Conservation (phyloP, 2,329 filamentous ascomycete species). For the Waltergamsia citrina region DNA sequence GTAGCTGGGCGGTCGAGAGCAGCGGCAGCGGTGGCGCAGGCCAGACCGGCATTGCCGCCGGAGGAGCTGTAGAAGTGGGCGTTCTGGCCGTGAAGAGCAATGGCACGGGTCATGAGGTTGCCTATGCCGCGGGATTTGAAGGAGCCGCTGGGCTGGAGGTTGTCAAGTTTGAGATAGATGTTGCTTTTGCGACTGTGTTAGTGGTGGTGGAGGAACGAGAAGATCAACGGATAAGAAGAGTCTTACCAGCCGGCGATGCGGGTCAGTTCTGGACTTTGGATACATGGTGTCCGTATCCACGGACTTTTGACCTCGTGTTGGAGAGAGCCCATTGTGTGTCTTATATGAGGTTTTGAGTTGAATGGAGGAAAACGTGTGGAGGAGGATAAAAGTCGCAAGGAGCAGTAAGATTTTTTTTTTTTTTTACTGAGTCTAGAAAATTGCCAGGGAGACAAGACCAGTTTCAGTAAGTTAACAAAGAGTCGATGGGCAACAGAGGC, state of each 20-base stretch:
- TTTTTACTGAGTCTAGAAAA: too few species aligned
- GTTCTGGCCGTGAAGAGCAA: slow-evolving; percentile 17
- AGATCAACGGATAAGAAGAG: too few species aligned
- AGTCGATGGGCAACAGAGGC: too few species aligned
- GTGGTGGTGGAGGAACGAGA: background rate
- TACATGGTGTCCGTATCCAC: slow-evolving; percentile 64
- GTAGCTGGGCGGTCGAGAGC: slow-evolving; percentile 58
- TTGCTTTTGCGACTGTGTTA: slow-evolving; percentile 39
- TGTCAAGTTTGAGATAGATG: slow-evolving; percentile 79
- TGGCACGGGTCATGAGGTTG: slow-evolving; percentile 47
- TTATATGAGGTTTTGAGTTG: background rate
- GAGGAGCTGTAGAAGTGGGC: slow-evolving; percentile 72
- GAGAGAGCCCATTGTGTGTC: slow-evolving; percentile 28
- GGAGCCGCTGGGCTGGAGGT: slow-evolving; percentile 73
- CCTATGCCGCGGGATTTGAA: slow-evolving; percentile 80
- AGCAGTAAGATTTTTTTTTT: too few species aligned
- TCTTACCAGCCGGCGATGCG: slow-evolving; percentile 62
- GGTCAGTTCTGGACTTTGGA: slow-evolving; percentile 58
- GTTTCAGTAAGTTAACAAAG: too few species aligned
- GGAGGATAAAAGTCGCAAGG: too few species aligned
- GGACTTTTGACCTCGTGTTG: slow-evolving; percentile 33
- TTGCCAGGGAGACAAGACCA: too few species aligned
- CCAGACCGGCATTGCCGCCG: slow-evolving; percentile 78
- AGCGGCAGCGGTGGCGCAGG: slow-evolving; percentile 64
- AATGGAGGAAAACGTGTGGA: background rate